Evolutionary conservation across 371 early-diverging fungal genomes (phyloP).

Genomic region (Mucor sp.): DNA sequence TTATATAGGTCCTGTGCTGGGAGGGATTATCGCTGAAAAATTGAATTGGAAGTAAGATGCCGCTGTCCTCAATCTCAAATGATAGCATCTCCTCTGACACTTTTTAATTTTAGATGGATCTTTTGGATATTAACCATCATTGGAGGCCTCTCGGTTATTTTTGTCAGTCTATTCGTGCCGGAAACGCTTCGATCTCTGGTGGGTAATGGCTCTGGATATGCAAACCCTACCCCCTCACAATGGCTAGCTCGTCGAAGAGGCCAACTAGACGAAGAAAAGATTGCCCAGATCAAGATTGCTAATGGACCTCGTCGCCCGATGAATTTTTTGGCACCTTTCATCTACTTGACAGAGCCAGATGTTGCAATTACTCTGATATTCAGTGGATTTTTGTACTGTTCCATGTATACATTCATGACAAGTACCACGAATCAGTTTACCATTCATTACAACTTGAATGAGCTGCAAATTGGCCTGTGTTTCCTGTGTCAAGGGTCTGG

Average conservation of each 20-base stretch:
- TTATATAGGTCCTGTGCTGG: conserved; percentile 25
- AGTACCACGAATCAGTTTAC: conserved; percentile 30
- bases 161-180: conserved; percentile 28
- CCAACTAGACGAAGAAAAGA: conserved; percentile 12
- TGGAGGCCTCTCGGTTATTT: conserved; percentile 12
- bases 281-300: conserved; percentile 6
- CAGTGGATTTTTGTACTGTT: conserved; percentile 3
- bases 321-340: conserved; percentile 20
- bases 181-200: conserved; percentile 55
- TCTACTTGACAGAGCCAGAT: conserved; percentile 21
- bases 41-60: conserved; percentile 20
- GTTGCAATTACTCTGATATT: conserved; percentile 5
- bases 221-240: conserved; percentile 44
- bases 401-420: conserved; percentile 21
- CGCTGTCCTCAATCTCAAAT: too few species aligned
- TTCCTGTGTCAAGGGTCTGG: conserved; percentile 34
- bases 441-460: conserved; percentile 21
- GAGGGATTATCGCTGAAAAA: conserved; percentile 9
- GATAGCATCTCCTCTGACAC: too few species aligned
- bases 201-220: conserved; percentile 43
- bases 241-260: conserved; percentile 4
- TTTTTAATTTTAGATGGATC: conserved; percentile 23
- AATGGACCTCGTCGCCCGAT: background rate
- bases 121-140: conserved; percentile 39
- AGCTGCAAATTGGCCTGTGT: conserved; percentile 38